These are phyloP conservation scores for Cercospora sp. DNA, from an alignment of 2,329 filamentous ascomycete genomes.

Conservation along the genomic window DNA sequence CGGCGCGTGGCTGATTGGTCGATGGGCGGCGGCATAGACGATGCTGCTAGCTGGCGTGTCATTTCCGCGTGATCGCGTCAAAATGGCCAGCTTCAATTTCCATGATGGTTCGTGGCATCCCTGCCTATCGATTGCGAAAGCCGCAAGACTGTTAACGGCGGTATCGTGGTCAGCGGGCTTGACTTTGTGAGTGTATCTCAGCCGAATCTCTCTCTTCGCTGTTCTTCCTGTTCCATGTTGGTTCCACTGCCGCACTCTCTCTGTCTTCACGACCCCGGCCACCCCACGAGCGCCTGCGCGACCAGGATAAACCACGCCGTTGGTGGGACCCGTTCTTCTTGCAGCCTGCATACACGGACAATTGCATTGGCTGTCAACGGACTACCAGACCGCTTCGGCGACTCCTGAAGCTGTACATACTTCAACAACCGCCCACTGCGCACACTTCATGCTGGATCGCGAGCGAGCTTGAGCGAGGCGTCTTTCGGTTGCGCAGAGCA, in stretches of 20 bases:
- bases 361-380: conserved; percentile 18
- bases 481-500: conserved; percentile 24
- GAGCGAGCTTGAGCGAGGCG: conserved; percentile 12
- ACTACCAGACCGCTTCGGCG: conserved; percentile 15
- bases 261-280: conserved; percentile 1
- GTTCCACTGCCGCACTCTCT: conserved; percentile 5
- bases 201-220: background rate
- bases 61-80: conserved; percentile 16
- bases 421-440: conserved; percentile 26
- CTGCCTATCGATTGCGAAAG: conserved; percentile 17
- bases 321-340: conserved; percentile 16
- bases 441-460: conserved; percentile 7
- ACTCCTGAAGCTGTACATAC: conserved; percentile 28
- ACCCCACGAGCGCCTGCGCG: conserved; percentile 10
- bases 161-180: conserved; percentile 5
- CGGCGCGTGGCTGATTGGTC: conserved; percentile 10
- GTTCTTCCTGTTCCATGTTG: conserved; percentile 8
- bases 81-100: conserved; percentile 9
- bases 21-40: conserved; percentile 6
- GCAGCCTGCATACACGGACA: conserved; percentile 23
- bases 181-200: conserved; percentile 6
- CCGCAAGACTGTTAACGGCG: background rate
- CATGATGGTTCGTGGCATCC: conserved; percentile 18
- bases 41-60: conserved; percentile 16
- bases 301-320: conserved; percentile 17